Conservation (phyloP, 164 flowering plant species). For the Liriodendron chinense region DNA sequence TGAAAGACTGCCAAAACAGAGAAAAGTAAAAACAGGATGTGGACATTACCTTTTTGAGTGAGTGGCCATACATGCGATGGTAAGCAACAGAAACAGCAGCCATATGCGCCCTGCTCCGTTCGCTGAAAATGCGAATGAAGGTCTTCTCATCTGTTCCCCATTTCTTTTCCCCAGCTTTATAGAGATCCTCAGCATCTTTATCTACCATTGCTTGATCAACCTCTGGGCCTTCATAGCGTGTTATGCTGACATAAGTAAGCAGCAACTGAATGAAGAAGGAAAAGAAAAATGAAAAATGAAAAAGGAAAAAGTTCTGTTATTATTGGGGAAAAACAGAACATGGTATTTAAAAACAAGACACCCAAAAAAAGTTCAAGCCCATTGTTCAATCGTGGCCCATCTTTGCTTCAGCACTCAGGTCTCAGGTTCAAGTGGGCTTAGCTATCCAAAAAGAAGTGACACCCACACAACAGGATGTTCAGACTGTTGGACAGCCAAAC, state of each 20-base stretch:
- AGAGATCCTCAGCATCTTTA: slow-evolving; percentile 60
- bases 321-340: neutral
- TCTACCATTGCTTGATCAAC: slow-evolving; percentile 50
- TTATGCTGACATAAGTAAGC: slow-evolving; percentile 46
- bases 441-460: too few relatives aligned
- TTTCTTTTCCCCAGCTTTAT: slow-evolving; percentile 67
- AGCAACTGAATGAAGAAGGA: slow-evolving; percentile 42
- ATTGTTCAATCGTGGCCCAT: neutral
- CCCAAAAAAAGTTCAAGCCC: neutral
- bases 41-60: slow-evolving; percentile 53
- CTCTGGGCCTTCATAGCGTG: slow-evolving; percentile 78
- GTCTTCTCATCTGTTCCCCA: slow-evolving; percentile 63
- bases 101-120: slow-evolving; percentile 71
- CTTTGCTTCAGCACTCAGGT: neutral
- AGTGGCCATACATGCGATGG: slow-evolving; percentile 34
- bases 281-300: neutral
- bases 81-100: slow-evolving; percentile 56
- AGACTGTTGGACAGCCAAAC: too few relatives aligned
- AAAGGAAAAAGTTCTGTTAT: neutral
- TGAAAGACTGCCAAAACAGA: too few relatives aligned
- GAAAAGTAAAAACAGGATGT: neutral
- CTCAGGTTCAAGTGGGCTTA: too few relatives aligned
- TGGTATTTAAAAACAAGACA: neutral
- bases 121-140: slow-evolving; percentile 60
- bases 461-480: too few relatives aligned